Evolutionary conservation across 2,329 filamentous ascomycete species (phyloP), one percentile per base, ranked within the genome.

Genomic region (Sphaerulina musiva): DNA sequence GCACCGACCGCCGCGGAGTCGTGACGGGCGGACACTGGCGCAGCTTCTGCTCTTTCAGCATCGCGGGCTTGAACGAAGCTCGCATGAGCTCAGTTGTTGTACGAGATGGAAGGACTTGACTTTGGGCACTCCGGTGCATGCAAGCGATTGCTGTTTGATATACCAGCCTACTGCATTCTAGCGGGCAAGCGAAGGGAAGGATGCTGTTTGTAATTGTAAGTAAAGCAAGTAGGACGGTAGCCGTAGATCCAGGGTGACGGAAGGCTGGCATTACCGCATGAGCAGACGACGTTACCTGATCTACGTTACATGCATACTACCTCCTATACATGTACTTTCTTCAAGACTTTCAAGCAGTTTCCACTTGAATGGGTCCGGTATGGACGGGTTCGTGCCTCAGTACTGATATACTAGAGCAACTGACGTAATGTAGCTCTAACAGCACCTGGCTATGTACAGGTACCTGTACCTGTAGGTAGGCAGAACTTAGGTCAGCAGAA

Each of bases 1-100:
- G 59, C 57, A 44, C 48, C 41, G 3, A 53, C 66, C 20, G 66
- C 60, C 11, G 66, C 65, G 52, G 67, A 69, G 29, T 61, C 66
- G 51, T 69, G 66, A 54, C 49, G 2, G 34, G 26, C 26, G 34
- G 34, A 38, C 34, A 11, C 34, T n/a, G 34, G 12, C 34, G 34
- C 34, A 38, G 34, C 34, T n/a, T 38, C 34, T 38, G 12, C 6
- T 4, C 34, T n/a, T 38, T 38, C 34, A 38, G 34, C 34, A 38
- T 38, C 34, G 34, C 34, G 10, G 12, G 12, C 34, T 38, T 12
- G 34, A 38, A 38, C 12, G 34, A 4, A 38, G 34, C 34, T 38
- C 8, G 32, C 29, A 39, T 12, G n/a, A 39, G 34, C 51, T 39
- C 39, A 10, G 36, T 42, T 31, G 36, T 34, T 44, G 45, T 47